phyloP scores from a whole-genome alignment of 768 basidiomycete genomes.

The Ramaria rubella region DNA sequence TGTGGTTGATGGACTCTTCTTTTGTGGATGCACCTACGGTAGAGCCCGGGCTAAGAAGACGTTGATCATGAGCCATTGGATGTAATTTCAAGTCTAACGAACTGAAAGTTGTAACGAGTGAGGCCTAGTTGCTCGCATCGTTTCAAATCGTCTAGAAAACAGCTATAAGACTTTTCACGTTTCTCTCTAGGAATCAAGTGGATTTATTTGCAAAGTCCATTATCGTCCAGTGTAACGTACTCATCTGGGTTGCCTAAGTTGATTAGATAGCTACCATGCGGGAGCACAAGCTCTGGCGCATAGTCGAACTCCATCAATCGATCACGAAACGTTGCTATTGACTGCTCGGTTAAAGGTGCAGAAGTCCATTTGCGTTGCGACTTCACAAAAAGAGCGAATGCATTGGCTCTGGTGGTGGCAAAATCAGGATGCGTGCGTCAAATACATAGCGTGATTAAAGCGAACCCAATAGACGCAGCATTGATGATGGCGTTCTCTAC shows the following conservation, averaged over 20 bases:
- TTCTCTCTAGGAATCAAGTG: conserved; percentile 39
- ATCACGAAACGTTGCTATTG: conserved; percentile 51
- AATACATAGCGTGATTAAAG: background rate
- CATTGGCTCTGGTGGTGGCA: conserved; percentile 54
- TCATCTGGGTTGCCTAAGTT: conserved; percentile 76
- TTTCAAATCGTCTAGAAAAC: conserved; percentile 77
- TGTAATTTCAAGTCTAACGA: conserved; percentile 22
- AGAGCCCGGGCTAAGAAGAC: conserved; percentile 60
- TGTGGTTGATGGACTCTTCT: conserved; percentile 52
- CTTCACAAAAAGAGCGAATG: conserved; percentile 81
- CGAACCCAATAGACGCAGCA: conserved; percentile 63
- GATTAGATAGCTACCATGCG: conserved; percentile 81
- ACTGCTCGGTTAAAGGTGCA: conserved; percentile 46
- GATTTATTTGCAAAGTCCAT: background rate
- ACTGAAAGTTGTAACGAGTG: conserved; percentile 81
- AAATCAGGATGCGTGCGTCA: background rate
- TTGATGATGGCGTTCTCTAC: conserved; percentile 67
- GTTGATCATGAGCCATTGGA: background rate
- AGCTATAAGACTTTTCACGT: conserved; percentile 63
- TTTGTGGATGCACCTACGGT: conserved; percentile 63
- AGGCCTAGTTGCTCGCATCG: conserved; percentile 74
- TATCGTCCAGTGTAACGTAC: conserved; percentile 34
- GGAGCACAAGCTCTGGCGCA: conserved; percentile 54
- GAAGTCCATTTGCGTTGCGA: conserved; percentile 78
- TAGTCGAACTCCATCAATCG: conserved; percentile 60